A percentile compares a stretch with the other conserved stretches of the same genome.
These are phyloP conservation scores for Skeletonema costatum DNA, from an alignment of 108 stramenopile genomes.

Conservation along the genomic window DNA sequence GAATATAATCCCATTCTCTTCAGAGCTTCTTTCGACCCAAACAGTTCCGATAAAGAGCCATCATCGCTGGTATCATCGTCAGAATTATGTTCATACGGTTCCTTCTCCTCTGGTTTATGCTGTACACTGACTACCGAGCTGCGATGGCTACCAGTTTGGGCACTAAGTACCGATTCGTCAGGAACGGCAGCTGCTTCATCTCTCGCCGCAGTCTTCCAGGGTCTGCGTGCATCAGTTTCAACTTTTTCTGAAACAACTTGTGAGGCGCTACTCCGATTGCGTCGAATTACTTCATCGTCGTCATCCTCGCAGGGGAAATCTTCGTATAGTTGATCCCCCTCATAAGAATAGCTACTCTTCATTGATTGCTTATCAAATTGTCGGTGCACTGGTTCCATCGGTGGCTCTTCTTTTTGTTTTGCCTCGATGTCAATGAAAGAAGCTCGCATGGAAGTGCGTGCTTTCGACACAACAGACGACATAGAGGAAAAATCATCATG, in stretches of 20 bases:
- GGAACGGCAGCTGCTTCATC: background rate
- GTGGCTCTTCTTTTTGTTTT: background rate
- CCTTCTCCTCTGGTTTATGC: background rate
- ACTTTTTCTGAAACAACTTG: background rate
- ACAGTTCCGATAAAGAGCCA: constrained; percentile 23
- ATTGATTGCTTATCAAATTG: background rate
- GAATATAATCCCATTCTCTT: constrained; percentile 23
- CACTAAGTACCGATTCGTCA: background rate
- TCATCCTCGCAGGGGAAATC: constrained; percentile 16
- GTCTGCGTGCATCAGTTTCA: constrained; percentile 32
- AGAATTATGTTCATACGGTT: background rate
- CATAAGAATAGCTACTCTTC: constrained; percentile 16
- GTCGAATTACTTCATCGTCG: constrained; percentile 1
- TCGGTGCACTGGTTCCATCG: background rate
- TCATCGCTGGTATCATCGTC: constrained; percentile 18
- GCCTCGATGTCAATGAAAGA: background rate
- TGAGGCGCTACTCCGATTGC: constrained; percentile 8
- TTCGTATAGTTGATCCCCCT: constrained; percentile 29
- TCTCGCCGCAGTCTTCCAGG: constrained; percentile 28
- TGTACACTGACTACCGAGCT: background rate
- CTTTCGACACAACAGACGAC: constrained; percentile 44
- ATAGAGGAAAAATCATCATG: constrained; percentile 35
- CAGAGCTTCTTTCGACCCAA: constrained; percentile 29
- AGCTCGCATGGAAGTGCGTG: constrained; percentile 5
- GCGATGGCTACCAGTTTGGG: background rate